Conservation (phyloP, 164 flowering plant genomes). For the Nymphaea colorata region DNA sequence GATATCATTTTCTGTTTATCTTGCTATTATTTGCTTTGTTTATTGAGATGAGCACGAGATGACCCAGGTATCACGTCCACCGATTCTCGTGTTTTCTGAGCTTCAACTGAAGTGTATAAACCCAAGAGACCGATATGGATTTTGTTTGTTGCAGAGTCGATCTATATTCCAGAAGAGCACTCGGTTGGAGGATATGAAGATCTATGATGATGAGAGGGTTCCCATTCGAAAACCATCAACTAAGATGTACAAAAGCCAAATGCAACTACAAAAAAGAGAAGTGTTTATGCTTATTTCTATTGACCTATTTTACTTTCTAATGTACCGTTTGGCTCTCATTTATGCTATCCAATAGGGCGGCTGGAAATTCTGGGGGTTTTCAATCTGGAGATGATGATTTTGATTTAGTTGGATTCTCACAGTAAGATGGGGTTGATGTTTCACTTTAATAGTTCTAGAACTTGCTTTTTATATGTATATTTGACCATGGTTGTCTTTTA, state of each 20-base stretch:
- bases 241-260: conserved; percentile 39
- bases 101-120: background rate
- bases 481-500: too few species aligned
- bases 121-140: background rate
- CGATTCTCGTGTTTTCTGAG: background rate
- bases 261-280: background rate
- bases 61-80: background rate
- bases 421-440: conserved; percentile 25
- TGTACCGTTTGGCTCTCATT: background rate
- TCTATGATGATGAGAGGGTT: conserved; percentile 57
- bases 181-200: conserved; percentile 88
- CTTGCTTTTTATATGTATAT: too few species aligned
- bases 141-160: conserved; percentile 57
- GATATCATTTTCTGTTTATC: background rate
- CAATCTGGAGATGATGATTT: conserved; percentile 83
- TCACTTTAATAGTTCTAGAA: too few species aligned
- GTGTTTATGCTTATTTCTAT: background rate
- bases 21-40: background rate
- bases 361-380: conserved; percentile 42
- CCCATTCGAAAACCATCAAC: conserved; percentile 47
- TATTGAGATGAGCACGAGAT: background rate
- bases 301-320: conserved; percentile 1
- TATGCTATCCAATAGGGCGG: conserved; percentile 24
- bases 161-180: conserved; percentile 97
- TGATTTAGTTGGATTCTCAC: conserved; percentile 52